Evolutionary conservation across 164 flowering plant species (phyloP), one percentile per base, ranked within the genome.

Genomic region (Taxillus chinensis): DNA sequence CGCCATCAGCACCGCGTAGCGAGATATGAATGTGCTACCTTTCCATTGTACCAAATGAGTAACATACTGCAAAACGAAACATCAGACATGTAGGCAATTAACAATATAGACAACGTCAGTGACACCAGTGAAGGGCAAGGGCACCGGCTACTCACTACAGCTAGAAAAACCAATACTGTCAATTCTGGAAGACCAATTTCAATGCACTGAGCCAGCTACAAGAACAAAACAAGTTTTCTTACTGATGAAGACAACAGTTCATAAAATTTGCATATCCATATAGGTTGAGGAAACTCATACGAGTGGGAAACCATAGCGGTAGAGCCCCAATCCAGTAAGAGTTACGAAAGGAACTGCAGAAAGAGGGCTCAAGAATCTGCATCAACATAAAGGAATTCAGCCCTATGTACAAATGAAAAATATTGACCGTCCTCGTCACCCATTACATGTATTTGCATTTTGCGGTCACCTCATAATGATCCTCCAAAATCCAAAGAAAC

Each of bases 111-210:
- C 27, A 27, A 27, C 0, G 27, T 27, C 27, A 27, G 27, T 27
- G 27, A 2, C 27, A 27, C 27, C 27, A 27, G 27, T 27, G 27
- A 27, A 27, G 27, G 27, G 27, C 1, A 27, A 27, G 27, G 27
- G 56, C n/a, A 52, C 16, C 9, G 12, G 39, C 15, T 11, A 39
- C 68, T 68, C 54, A 90, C 98, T 84, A 82, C 90, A 46, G 92
- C 82, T 41, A 88, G 45, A 15, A 85, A 14, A 41, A 92, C 71
- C 71, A 92, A 39, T 15, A 86, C 7, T 45, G 88, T 49, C 64
- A 90, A 62, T 51, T 72, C 81, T 3, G 96, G 96, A 55, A 92
- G 87, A 45, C 98, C 98, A 71, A 90, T 61, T 72, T 86, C 96
- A 48, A 84, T 68, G 59, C 98, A 92, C 66, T 70, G 74, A 16